phyloP scores from a whole-genome alignment of 345 rosid species.

The Pistacia vera region DNA sequence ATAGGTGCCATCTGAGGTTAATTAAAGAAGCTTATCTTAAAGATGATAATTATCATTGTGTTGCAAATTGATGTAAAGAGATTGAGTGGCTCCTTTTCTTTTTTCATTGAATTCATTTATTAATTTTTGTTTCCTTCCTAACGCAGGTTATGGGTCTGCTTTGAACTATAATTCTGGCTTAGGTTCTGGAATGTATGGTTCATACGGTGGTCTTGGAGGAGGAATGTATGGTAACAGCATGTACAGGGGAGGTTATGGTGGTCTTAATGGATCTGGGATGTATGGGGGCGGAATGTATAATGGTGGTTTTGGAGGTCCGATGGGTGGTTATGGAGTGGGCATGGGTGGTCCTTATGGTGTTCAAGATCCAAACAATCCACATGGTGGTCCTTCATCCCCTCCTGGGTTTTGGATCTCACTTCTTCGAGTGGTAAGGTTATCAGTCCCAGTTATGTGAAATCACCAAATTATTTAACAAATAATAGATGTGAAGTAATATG shows the following conservation, averaged over 20 bases:
- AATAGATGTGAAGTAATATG: no score
- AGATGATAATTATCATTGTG: constrained; percentile 9
- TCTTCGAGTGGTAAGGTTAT: constrained; percentile 70
- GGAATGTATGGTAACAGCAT: constrained; percentile 65
- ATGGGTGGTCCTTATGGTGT: constrained; percentile 73
- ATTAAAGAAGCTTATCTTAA: neutral
- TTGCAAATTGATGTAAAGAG: neutral
- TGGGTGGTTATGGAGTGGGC: constrained; percentile 96
- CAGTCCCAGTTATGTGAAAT: neutral
- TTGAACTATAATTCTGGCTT: constrained; percentile 63
- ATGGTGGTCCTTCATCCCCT: constrained; percentile 75
- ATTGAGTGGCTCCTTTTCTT: neutral
- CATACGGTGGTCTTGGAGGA: constrained; percentile 48
- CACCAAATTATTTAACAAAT: neutral
- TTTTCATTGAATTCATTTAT: neutral
- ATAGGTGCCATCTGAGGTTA: neutral
- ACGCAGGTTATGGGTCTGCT: constrained; percentile 74
- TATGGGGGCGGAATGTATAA: constrained; percentile 50
- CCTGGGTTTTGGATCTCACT: constrained; percentile 98
- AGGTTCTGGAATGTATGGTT: constrained; percentile 66
- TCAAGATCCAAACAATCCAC: constrained; percentile 90
- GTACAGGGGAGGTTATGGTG: constrained; percentile 87
- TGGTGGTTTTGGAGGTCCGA: constrained; percentile 65
- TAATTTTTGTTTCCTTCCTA: neutral
- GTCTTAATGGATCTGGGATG: constrained; percentile 66